These are phyloP conservation scores for Moesziomyces aphidis DNA, from an alignment of 1,284 basidiomycete species.

Conservation along the genomic window DNA sequence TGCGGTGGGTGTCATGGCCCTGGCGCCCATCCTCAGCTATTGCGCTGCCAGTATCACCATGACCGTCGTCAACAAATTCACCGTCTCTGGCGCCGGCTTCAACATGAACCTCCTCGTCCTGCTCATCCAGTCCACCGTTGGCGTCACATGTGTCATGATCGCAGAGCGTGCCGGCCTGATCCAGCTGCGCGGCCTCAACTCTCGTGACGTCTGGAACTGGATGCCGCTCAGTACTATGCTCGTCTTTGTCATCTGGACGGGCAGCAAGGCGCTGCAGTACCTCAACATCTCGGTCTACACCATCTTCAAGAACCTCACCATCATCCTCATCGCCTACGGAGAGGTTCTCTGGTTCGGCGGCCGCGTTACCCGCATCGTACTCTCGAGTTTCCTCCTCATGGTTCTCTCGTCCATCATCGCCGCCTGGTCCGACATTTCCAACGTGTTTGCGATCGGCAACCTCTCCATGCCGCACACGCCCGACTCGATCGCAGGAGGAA, in stretches of 20 bases:
- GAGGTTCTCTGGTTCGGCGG: constrained; percentile 98
- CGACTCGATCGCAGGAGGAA: constrained; percentile 48
- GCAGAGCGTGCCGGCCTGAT: constrained; percentile 87
- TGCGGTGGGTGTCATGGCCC: constrained; percentile 68
- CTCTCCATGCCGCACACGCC: constrained; percentile 58
- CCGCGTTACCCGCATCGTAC: constrained; percentile 84
- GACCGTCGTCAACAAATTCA: constrained; percentile 99
- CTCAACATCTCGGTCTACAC: constrained; percentile 71
- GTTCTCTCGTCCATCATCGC: constrained; percentile 95
- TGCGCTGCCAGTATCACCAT: constrained; percentile 95
- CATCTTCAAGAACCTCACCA: constrained; percentile 99
- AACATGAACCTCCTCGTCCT: constrained; percentile 97
- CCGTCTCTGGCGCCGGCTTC: constrained; percentile 92
- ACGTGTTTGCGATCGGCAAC: constrained; percentile 68
- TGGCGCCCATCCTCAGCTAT: constrained; percentile 86
- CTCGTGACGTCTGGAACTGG: constrained; percentile 89
- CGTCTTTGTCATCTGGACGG: constrained; percentile 96
- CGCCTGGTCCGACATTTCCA: constrained; percentile 89
- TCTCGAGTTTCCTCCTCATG: constrained; percentile 93
- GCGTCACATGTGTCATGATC: constrained; percentile 79
- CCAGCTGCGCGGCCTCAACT: constrained; percentile 86
- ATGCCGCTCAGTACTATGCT: constrained; percentile 92
- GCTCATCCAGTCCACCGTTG: constrained; percentile 83
- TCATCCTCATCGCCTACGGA: constrained; percentile 98
- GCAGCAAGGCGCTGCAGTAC: constrained; percentile 85